These are phyloP conservation scores for Neonectria hederae DNA, from an alignment of 2,329 filamentous ascomycete species.

Conservation along the genomic window DNA sequence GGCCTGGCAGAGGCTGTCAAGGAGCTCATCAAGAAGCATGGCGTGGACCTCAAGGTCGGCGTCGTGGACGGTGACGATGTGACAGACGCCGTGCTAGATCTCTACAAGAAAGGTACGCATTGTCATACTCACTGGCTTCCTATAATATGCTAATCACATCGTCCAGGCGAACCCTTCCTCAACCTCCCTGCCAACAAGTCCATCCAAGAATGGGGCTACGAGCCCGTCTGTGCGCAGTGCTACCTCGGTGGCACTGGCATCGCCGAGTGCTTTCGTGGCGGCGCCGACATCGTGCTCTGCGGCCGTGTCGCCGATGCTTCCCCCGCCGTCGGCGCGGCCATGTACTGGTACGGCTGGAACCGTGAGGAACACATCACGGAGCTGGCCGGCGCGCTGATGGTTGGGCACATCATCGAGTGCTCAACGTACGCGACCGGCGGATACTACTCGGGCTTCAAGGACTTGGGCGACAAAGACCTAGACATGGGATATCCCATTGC, in stretches of 20 bases:
- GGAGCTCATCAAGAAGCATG: conserved; percentile 44
- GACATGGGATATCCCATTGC: conserved; percentile 48
- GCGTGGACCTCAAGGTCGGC: conserved; percentile 45
- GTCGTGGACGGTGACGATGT: conserved; percentile 50
- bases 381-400: conserved; percentile 58
- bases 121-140: too few species aligned
- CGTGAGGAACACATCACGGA: conserved; percentile 53
- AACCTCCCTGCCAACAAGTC: conserved; percentile 38
- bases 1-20: conserved; percentile 33
- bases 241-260: conserved; percentile 61
- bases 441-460: conserved; percentile 60
- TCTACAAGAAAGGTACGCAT: conserved; percentile 36
- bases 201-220: conserved; percentile 41
- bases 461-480: conserved; percentile 33
- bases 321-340: conserved; percentile 62
- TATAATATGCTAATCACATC: not conserved
- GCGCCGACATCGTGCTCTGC: conserved; percentile 58
- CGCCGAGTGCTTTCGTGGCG: conserved; percentile 49
- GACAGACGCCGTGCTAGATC: conserved; percentile 37
- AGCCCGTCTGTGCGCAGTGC: conserved; percentile 45
- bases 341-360: conserved; percentile 63
- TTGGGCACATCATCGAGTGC: conserved; percentile 63
- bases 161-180: conserved; percentile 30
- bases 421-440: conserved; percentile 61
- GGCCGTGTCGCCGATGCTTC: conserved; percentile 58